Evolutionary conservation across 2,329 filamentous ascomycete genomes (phyloP).

Genomic region (Dissoconium aciculare): DNA sequence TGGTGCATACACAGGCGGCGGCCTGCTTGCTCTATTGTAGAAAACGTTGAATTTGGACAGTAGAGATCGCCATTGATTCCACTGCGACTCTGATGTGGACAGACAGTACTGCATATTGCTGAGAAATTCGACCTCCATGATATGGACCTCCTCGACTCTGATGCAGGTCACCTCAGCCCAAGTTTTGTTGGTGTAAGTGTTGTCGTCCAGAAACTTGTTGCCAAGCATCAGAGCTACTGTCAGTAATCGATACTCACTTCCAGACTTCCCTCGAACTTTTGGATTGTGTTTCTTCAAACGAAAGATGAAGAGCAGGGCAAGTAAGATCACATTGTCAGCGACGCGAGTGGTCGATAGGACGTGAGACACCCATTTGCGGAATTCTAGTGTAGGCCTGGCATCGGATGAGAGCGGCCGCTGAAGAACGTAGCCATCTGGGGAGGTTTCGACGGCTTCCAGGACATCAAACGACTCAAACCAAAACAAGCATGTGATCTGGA

Average conservation of each 20-base stretch:
- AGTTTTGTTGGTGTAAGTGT: constrained; percentile 98
- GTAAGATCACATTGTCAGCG: constrained; percentile 81
- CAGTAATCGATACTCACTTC: constrained; percentile 82
- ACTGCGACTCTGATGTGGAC: constrained; percentile 70
- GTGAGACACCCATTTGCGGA: constrained; percentile 84
- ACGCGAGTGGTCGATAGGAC: constrained; percentile 91
- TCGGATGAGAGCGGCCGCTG: constrained; percentile 48
- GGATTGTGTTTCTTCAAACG: constrained; percentile 82
- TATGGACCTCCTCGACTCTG: constrained; percentile 83
- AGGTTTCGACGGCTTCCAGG: constrained; percentile 56
- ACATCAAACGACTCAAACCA: constrained; percentile 90
- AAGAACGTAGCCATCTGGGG: constrained; percentile 10
- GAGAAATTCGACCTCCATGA: constrained; percentile 99
- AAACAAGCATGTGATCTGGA: constrained; percentile 83
- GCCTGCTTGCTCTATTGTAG: constrained; percentile 51
- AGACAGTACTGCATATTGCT: constrained; percentile 97
- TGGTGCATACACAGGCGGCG: constrained; percentile 23
- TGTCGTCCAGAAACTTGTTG: constrained; percentile 97
- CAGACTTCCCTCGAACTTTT: constrained; percentile 73
- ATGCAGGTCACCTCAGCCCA: constrained; percentile 98
- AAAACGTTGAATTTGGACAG: constrained; percentile 71
- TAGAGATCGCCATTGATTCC: constrained; percentile 74
- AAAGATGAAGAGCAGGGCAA: constrained; percentile 86
- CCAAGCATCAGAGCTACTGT: constrained; percentile 95
- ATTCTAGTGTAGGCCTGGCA: constrained; percentile 62